Evolutionary conservation across 805 yeast genomes (phyloP).

Genomic region (Grigorovia transvaalensis): DNA sequence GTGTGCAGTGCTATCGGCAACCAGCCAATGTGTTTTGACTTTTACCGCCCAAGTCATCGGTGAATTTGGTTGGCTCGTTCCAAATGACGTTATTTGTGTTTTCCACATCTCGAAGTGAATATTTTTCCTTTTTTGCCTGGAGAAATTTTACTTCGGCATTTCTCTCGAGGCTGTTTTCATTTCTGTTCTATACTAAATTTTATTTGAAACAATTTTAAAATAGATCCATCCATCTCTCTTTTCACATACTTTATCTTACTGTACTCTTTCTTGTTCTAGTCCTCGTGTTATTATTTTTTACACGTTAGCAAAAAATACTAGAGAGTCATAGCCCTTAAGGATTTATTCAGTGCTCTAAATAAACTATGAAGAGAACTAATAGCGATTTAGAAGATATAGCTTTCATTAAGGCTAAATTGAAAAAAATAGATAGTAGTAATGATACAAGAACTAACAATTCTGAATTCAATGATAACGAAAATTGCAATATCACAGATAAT

Average conservation of each 20-base stretch:
- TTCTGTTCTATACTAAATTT: not conserved
- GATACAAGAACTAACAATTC: too few relatives aligned
- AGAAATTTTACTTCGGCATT: not conserved
- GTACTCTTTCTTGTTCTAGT: not conserved
- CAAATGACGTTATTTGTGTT: not conserved
- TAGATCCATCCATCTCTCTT: too few relatives aligned
- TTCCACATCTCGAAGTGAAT: not conserved
- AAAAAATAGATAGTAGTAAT: not conserved
- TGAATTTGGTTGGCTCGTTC: not conserved
- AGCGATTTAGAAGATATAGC: not conserved
- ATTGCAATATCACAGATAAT: not conserved
- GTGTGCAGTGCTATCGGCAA: not conserved
- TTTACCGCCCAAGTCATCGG: not conserved
- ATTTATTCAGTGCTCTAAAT: too few relatives aligned
- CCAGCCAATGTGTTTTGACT: not conserved
- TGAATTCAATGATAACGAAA: not conserved
- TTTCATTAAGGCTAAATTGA: not conserved
- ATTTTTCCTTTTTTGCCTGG: not conserved
- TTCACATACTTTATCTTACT: too few relatives aligned
- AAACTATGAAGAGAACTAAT: not conserved
- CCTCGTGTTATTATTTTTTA: not conserved
- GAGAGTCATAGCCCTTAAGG: too few relatives aligned
- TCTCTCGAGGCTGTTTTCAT: not conserved
- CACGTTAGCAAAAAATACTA: too few relatives aligned
- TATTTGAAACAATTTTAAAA: too few relatives aligned